These are phyloP conservation scores for Peterozyma toletana DNA, from an alignment of 805 yeast genomes.

Conservation along the genomic window DNA sequence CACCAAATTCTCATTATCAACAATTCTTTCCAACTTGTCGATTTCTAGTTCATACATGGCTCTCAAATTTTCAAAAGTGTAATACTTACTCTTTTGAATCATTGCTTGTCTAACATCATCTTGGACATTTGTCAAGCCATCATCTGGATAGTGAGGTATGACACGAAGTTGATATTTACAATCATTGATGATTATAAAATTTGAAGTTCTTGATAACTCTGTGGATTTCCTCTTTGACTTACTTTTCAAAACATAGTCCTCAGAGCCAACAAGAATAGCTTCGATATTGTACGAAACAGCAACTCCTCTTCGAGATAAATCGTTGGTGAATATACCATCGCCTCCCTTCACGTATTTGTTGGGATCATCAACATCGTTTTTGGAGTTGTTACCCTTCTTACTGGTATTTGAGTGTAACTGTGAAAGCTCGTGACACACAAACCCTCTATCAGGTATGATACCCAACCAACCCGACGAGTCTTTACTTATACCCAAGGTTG, in stretches of 20 bases:
- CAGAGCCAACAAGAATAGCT: conserved; percentile 7
- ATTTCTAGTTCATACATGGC: conserved; percentile 5
- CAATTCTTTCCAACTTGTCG: conserved; percentile 1
- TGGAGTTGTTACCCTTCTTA: conserved; percentile 1
- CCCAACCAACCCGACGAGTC: conserved; percentile 10
- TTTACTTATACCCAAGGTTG: conserved; percentile 9
- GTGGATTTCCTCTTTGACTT: background rate
- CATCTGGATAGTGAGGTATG: conserved; percentile 6
- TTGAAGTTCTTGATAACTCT: background rate
- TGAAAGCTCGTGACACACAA: conserved; percentile 7
- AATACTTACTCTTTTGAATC: background rate
- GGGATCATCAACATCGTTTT: background rate
- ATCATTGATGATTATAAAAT: conserved; percentile 6
- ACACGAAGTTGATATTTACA: conserved; percentile 5
- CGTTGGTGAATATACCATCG: conserved; percentile 10
- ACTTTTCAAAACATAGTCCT: too few relatives aligned
- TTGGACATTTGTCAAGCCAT: background rate
- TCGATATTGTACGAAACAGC: conserved; percentile 7
- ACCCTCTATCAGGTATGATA: conserved; percentile 8
- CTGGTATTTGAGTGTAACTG: conserved; percentile 3
- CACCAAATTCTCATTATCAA: background rate
- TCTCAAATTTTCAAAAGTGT: conserved; percentile 7
- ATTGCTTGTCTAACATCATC: background rate
- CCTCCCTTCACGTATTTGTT: conserved; percentile 8
- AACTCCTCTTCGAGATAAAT: conserved; percentile 5